A percentile compares a stretch with the other conserved stretches of the same genome.
These are phyloP conservation scores for Lichtheimia ramosa DNA, from an alignment of 371 early-diverging fungal genomes.

Conservation along the genomic window DNA sequence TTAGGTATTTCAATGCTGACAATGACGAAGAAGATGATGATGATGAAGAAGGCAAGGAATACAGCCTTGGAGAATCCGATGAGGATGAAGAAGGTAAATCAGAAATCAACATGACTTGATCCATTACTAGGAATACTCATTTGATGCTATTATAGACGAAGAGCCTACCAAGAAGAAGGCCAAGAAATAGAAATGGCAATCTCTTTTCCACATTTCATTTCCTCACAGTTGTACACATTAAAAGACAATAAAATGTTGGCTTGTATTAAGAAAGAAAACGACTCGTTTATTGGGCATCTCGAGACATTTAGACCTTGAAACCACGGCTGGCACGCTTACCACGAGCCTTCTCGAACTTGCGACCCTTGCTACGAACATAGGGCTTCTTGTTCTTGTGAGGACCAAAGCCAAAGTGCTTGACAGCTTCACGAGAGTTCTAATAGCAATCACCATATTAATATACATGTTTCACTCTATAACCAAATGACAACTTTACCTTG, in stretches of 20 bases:
- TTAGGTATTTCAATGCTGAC: conserved; percentile 20
- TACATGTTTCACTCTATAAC: no score
- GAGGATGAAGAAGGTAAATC: neutral
- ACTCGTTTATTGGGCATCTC: no score
- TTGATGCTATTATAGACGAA: neutral
- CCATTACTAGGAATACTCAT: neutral
- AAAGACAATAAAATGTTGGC: no score
- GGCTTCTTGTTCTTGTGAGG: conserved; percentile 86
- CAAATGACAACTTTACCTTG: no score
- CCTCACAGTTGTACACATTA: no score
- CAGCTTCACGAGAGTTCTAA: conserved; percentile 87
- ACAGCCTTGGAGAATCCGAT: neutral
- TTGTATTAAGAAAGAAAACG: no score
- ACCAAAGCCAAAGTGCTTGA: conserved; percentile 84
- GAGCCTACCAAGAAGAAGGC: neutral
- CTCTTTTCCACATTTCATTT: no score
- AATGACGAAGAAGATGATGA: conserved; percentile 19
- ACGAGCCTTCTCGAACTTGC: conserved; percentile 99
- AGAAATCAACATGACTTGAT: neutral
- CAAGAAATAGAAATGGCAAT: neutral
- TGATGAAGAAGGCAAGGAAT: conserved; percentile 12
- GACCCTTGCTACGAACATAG: conserved; percentile 97
- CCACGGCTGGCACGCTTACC: conserved; percentile 97
- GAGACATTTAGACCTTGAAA: conserved; percentile 76
- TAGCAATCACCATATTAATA: no score